These are phyloP conservation scores for Trichoderma guizhouense DNA, from an alignment of 2,329 filamentous ascomycete genomes.

Conservation along the genomic window DNA sequence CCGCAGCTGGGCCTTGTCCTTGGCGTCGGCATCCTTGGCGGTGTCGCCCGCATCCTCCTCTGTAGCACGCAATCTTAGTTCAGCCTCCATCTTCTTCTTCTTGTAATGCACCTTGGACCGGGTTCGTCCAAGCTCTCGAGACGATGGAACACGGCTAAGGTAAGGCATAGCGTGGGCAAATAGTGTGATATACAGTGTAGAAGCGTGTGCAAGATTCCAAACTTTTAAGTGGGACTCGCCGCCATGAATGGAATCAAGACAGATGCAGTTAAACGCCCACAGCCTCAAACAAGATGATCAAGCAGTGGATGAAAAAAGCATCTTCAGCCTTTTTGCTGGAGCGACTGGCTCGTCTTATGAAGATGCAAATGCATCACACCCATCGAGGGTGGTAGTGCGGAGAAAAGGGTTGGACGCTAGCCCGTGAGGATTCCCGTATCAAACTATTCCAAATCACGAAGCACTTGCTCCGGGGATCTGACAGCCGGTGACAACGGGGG, in stretches of 20 bases:
- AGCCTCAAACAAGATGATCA: neutral
- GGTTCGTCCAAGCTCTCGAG: neutral
- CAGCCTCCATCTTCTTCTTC: constrained; percentile 16
- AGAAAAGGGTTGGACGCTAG: neutral
- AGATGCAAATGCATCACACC: neutral
- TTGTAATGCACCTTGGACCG: neutral
- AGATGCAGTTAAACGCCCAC: neutral
- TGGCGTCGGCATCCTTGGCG: constrained; percentile 21
- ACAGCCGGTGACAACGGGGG: neutral
- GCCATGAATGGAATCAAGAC: constrained; percentile 7
- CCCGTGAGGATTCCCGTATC: neutral
- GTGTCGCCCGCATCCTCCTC: neutral
- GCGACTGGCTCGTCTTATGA: constrained; percentile 8
- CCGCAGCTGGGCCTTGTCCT: constrained; percentile 44
- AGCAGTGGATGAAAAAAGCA: neutral
- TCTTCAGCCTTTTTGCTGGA: neutral
- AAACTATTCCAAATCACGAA: constrained; percentile 14
- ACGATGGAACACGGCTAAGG: constrained; percentile 4
- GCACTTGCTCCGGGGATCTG: neutral
- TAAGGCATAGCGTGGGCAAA: constrained; percentile 8
- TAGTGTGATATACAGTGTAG: neutral
- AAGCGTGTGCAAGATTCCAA: constrained; percentile 6
- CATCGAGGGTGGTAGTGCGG: neutral
- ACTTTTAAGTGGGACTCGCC: constrained; percentile 11
- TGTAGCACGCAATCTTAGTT: neutral